A percentile compares a stretch with the other conserved stretches of the same genome.
phyloP scores from a whole-genome alignment of 1,284 basidiomycete species.

The Fistulinella staudtii region DNA sequence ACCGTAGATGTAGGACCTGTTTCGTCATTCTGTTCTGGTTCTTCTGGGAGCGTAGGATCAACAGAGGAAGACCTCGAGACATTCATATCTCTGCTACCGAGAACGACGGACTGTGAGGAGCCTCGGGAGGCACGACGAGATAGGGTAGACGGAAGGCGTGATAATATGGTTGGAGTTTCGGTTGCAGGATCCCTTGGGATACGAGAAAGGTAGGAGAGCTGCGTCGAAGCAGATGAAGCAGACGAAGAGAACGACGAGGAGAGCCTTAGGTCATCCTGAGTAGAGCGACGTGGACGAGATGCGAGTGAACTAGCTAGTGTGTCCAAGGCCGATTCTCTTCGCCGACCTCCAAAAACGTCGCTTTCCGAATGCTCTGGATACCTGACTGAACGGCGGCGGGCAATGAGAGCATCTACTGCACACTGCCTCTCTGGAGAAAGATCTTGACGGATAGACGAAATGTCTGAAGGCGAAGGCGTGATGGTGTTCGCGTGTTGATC shows the following conservation, averaged over 20 bases:
- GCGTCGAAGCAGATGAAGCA: slow-evolving; percentile 24
- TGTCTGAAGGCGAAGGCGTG: slow-evolving; percentile 49
- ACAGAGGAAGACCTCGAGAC: slow-evolving; percentile 22
- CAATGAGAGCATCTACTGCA: slow-evolving; percentile 36
- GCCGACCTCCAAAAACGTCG: slow-evolving; percentile 25
- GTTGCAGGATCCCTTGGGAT: slow-evolving; percentile 1
- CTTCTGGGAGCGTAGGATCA: slow-evolving; percentile 9
- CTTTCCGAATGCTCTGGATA: slow-evolving; percentile 10
- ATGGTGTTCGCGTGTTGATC: slow-evolving; percentile 32
- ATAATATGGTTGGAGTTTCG: slow-evolving; percentile 22
- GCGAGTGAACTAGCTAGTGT: slow-evolving; percentile 21
- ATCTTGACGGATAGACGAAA: slow-evolving; percentile 45
- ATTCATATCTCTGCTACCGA: slow-evolving; percentile 26
- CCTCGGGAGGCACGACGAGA: slow-evolving; percentile 18
- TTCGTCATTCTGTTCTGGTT: neutral
- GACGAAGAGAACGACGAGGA: slow-evolving; percentile 23
- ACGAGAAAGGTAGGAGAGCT: slow-evolving; percentile 17
- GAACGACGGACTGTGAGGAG: slow-evolving; percentile 23
- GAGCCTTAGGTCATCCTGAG: slow-evolving; percentile 9
- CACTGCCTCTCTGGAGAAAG: slow-evolving; percentile 40
- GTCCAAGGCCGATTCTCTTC: slow-evolving; percentile 18
- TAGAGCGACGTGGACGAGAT: slow-evolving; percentile 24
- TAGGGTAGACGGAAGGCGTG: slow-evolving; percentile 18
- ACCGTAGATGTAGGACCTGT: slow-evolving; percentile 11
- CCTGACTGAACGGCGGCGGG: slow-evolving; percentile 22